phyloP scores from a whole-genome alignment of 768 basidiomycete genomes.

The Podaxis rugospora region DNA sequence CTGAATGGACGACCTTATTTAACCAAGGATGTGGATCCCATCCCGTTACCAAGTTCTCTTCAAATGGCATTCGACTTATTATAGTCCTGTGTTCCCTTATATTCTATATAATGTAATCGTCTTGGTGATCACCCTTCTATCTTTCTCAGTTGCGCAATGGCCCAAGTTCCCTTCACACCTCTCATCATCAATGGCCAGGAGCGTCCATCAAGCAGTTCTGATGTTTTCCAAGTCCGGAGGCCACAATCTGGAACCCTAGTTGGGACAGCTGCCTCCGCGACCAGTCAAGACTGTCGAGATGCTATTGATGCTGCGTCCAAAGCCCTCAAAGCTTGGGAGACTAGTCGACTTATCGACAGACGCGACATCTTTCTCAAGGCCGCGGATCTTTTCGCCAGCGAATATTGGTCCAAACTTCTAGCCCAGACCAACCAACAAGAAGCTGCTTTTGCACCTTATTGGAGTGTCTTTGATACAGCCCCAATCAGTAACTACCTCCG shows the following conservation, averaged over 20 bases:
- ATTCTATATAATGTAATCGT: neutral
- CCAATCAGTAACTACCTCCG: slow-evolving; percentile 22
- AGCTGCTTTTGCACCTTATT: slow-evolving; percentile 28
- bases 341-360: slow-evolving; percentile 26
- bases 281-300: slow-evolving; percentile 35
- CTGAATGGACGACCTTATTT: neutral
- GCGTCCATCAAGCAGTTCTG: slow-evolving; percentile 27
- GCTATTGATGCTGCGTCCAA: slow-evolving; percentile 41
- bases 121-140: neutral
- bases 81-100: neutral
- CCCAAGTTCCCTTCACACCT: slow-evolving; percentile 22
- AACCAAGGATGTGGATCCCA: neutral
- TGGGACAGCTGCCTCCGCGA: slow-evolving; percentile 41
- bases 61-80: neutral
- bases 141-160: neutral
- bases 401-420: slow-evolving; percentile 35
- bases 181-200: slow-evolving; percentile 39
- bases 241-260: slow-evolving; percentile 38
- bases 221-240: slow-evolving; percentile 43
- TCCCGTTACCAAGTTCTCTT: neutral
- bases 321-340: slow-evolving; percentile 48
- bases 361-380: slow-evolving; percentile 46
- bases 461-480: slow-evolving; percentile 23
- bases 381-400: slow-evolving; percentile 38
- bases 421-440: slow-evolving; percentile 31